Percentiles rank a stretch among this genome's conserved stretches.
Conservation (phyloP, 768 basidiomycete genomes). For the Suillus occidentalis region DNA sequence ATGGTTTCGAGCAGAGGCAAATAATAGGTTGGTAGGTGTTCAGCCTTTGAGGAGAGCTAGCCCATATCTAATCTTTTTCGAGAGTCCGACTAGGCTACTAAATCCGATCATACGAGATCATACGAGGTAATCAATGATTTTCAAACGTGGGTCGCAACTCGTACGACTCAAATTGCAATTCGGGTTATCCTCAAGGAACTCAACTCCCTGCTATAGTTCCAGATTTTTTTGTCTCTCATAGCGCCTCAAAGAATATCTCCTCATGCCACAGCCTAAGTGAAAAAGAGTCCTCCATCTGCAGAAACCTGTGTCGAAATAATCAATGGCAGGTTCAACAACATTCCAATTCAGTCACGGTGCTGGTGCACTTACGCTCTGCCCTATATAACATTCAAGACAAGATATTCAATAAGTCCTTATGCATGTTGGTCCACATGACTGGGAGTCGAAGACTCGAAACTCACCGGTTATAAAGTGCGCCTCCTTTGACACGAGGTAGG, state of each 20-base stretch:
- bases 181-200: neutral
- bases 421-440: neutral
- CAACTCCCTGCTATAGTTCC: neutral
- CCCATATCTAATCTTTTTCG: slow-evolving; percentile 5
- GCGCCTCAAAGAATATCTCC: neutral
- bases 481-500: slow-evolving; percentile 32
- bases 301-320: neutral
- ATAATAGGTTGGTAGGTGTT: neutral
- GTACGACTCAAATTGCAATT: neutral
- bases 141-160: neutral
- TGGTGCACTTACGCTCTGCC: neutral
- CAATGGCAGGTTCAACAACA: neutral
- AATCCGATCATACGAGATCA: slow-evolving; percentile 1
- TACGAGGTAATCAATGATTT: neutral
- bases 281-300: neutral
- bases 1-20: neutral
- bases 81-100: slow-evolving; percentile 2
- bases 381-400: neutral
- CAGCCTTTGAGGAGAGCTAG: neutral
- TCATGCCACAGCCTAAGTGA: neutral
- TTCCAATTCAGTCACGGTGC: neutral
- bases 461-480: slow-evolving; percentile 29
- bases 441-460: slow-evolving; percentile 1
- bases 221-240: neutral
- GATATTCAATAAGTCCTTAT: neutral